Base-by-base conservation (phyloP, 2,329 filamentous ascomycete genomes). In the Lachnum nothofagi region DNA sequence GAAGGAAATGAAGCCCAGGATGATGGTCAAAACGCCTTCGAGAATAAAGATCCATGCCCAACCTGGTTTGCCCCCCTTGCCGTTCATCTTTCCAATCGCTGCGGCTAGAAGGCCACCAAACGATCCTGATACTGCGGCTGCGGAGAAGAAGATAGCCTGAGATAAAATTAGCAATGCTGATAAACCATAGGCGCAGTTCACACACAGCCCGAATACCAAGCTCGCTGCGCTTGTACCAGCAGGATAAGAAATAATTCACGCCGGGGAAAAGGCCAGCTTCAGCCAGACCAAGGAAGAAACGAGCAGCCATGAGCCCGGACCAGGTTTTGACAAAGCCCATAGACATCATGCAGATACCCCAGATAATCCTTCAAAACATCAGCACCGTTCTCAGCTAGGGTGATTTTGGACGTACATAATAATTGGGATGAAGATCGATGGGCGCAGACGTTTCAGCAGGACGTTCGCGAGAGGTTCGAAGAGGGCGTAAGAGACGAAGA, bases 401-500 rank as follows among this genome's bases (percentile, higher is more conserved):
- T 14, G 29, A 8, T n/a, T 12, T 23, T 19, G 19, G 16, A 31
- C 42, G 17, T 60, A 84, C 83, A 95, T 93, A 63, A 91, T 91
- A 31, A 77, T 70, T 2, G 88, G 85, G 48, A 91, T 80, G 63
- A 93, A 94, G 47, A 90, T 70, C 40, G 83, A 88, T 3, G 84
- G 83, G 54, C 74, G 78, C 47, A 83, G 70, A 52, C 68, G 72
- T 70, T 88, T 88, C 42, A 89, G 70, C 29, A 88, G 67, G 46
- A 89, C 78, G 63, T 86, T 86, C 58, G 80, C 83, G 0, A 83
- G 82, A 46, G 89, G 85, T 70, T 86, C 82, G 57, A 79, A 75
- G 43, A 85, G 60, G 57, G 86, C 72, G 64, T 90, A 91, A 1
- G 86, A 85, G 1, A 89, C 77, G 67, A 89, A 91, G 71, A 91